These are phyloP conservation scores for Aspergillus tubingensis DNA, from an alignment of 2,329 filamentous ascomycete species.

Conservation along the genomic window DNA sequence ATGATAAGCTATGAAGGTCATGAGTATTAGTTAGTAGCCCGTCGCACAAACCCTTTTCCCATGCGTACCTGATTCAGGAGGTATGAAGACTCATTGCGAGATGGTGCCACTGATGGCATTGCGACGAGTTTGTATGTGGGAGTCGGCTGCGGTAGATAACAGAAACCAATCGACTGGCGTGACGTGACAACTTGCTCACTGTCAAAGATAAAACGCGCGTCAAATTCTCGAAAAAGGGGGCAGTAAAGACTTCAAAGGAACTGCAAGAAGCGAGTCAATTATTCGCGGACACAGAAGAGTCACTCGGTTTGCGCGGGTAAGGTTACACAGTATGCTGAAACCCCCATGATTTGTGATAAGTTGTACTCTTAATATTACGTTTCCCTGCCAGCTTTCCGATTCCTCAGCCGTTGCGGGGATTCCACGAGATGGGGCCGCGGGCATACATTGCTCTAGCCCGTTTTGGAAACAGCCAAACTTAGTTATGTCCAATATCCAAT, in stretches of 20 bases:
- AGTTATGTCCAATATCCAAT: too few species aligned
- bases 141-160: not conserved
- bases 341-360: not conserved
- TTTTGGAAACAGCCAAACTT: not conserved
- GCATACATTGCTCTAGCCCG: not conserved
- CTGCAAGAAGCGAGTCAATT: not conserved
- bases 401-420: not conserved
- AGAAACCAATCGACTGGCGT: not conserved
- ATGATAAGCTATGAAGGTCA: conserved; percentile 72
- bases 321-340: not conserved
- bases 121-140: not conserved
- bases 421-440: not conserved
- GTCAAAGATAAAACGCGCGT: not conserved
- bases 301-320: not conserved
- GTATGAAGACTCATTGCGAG: conserved; percentile 40
- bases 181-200: not conserved
- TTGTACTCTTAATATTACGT: not conserved
- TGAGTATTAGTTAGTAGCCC: conserved; percentile 14
- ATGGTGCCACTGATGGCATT: conserved; percentile 39
- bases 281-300: not conserved
- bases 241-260: too few species aligned
- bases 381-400: not conserved
- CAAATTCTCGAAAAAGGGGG: too few species aligned
- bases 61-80: conserved; percentile 43
- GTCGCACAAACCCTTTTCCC: conserved; percentile 1